These are phyloP conservation scores for Geoglossum glabrum DNA, from an alignment of 495 filamentous ascomycete genomes.

Conservation along the genomic window DNA sequence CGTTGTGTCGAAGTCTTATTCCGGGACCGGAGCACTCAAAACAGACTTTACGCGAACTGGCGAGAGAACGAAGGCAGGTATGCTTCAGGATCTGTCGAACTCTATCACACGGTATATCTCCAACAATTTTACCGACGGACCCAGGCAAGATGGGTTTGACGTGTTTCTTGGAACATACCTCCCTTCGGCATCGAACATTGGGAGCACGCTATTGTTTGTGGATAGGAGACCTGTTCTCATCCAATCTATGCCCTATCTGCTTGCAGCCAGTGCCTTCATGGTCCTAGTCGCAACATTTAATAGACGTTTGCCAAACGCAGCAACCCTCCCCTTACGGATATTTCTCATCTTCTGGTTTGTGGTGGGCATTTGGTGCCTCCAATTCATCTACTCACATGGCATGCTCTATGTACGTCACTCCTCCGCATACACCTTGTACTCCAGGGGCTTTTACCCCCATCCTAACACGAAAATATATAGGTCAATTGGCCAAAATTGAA, in stretches of 20 bases:
- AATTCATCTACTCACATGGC: constrained; percentile 62
- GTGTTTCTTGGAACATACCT: constrained; percentile 75
- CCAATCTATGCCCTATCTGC: constrained; percentile 74
- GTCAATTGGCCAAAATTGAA: constrained; percentile 97
- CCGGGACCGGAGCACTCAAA: constrained; percentile 87
- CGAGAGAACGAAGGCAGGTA: constrained; percentile 62
- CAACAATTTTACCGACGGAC: constrained; percentile 87
- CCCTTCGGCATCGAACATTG: constrained; percentile 41
- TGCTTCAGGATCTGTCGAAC: constrained; percentile 62
- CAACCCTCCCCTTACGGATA: constrained; percentile 56
- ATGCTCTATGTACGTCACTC: constrained; percentile 66
- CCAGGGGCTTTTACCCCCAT: not conserved
- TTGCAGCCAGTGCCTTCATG: constrained; percentile 75
- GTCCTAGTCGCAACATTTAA: constrained; percentile 62
- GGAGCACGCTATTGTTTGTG: constrained; percentile 48
- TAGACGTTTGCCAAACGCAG: constrained; percentile 39
- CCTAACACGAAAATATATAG: constrained; percentile 28
- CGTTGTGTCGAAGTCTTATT: constrained; percentile 76
- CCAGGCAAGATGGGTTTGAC: constrained; percentile 86
- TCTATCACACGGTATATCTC: constrained; percentile 64
- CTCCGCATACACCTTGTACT: not conserved
- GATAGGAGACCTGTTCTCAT: constrained; percentile 74
- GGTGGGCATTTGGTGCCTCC: constrained; percentile 43
- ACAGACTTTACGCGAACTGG: constrained; percentile 89
- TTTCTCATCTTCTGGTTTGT: constrained; percentile 57